These are phyloP conservation scores for Ophiostoma himal-ulmi DNA, from an alignment of 2,329 filamentous ascomycete species.

Conservation along the genomic window DNA sequence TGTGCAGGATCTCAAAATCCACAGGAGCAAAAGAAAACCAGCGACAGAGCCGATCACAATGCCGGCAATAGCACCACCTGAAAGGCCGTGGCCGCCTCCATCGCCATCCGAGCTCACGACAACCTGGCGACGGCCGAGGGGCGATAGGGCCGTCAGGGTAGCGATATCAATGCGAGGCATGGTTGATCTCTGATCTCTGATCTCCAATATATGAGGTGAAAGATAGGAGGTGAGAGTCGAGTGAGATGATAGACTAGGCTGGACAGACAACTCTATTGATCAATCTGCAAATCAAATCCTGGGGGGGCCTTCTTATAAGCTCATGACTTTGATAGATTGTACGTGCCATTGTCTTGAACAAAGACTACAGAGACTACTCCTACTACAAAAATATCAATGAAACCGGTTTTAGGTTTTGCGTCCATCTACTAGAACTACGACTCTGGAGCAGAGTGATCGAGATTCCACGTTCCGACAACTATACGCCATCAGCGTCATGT, in stretches of 20 bases:
- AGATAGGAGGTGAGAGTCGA: neutral
- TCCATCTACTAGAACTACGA: neutral
- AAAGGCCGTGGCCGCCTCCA: neutral
- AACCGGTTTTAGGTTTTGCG: slow-evolving; percentile 7
- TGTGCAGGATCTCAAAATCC: neutral
- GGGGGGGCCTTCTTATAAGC: neutral
- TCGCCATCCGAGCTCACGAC: neutral
- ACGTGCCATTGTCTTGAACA: neutral
- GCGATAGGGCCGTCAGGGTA: neutral
- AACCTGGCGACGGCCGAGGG: neutral
- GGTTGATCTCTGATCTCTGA: neutral
- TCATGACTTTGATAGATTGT: no score
- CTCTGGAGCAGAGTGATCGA: slow-evolving; percentile 2
- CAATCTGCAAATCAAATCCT: neutral
- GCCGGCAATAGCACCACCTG: neutral
- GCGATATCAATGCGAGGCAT: neutral
- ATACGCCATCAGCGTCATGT: neutral
- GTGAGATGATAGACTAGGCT: neutral
- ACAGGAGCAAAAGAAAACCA: neutral
- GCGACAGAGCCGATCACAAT: neutral
- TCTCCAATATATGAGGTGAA: neutral
- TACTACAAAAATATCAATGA: neutral
- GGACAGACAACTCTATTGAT: neutral
- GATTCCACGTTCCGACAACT: neutral
- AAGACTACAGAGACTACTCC: neutral